phyloP scores from a whole-genome alignment of 192 early-diverging fungal genomes.

The Phycomyces blakesleeanus region DNA sequence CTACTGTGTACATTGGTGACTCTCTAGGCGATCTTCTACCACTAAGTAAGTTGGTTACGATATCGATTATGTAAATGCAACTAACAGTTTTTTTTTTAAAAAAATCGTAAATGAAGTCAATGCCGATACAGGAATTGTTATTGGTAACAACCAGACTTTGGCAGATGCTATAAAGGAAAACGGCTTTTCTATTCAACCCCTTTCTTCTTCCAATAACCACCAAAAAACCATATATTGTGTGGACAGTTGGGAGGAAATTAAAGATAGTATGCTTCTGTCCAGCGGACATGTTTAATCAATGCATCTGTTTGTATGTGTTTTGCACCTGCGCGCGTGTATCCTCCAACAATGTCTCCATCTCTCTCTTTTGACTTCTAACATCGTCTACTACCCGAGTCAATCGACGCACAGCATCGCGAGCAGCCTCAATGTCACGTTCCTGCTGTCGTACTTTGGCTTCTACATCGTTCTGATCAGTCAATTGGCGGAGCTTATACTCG shows the following conservation, averaged over 20 bases:
- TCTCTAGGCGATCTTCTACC: conserved; percentile 14
- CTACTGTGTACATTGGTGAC: conserved; percentile 25
- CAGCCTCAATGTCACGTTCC: conserved; percentile 51
- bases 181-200: conserved; percentile 3
- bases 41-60: conserved; percentile 21
- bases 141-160: conserved; percentile 15
- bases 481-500: conserved; percentile 51
- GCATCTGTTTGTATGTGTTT: conserved; percentile 25
- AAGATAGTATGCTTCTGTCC: background rate
- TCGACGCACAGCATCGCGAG: conserved; percentile 42
- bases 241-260: conserved; percentile 9
- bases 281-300: background rate
- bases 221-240: background rate
- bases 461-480: conserved; percentile 43
- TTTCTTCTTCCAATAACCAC: background rate
- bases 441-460: conserved; percentile 40
- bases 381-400: conserved; percentile 45
- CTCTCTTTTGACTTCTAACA: conserved; percentile 42
- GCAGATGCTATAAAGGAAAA: background rate
- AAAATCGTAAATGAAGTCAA: background rate
- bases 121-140: conserved; percentile 17
- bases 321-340: conserved; percentile 45
- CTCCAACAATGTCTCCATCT: conserved; percentile 46
- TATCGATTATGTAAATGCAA: no score
- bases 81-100: no score